These are phyloP conservation scores for Rhizopus arrhizus DNA, from an alignment of 371 early-diverging fungal genomes.

Conservation along the genomic window DNA sequence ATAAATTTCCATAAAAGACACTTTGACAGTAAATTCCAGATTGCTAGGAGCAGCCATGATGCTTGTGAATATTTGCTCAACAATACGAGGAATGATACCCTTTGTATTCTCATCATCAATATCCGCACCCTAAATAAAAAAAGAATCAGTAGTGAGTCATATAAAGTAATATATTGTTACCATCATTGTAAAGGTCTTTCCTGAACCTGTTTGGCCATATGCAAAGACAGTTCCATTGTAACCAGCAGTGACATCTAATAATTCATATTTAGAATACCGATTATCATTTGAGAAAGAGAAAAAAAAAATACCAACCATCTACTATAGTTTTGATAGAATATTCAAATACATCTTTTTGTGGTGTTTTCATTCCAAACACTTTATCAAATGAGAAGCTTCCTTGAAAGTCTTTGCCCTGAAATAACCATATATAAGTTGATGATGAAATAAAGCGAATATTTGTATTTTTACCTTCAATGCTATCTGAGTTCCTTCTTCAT, in stretches of 20 bases:
- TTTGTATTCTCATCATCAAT: slow-evolving; percentile 85
- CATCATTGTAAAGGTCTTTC: slow-evolving; percentile 99
- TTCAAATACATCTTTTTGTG: slow-evolving; percentile 85
- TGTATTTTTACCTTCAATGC: slow-evolving; percentile 61
- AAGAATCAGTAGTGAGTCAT: slow-evolving; percentile 7
- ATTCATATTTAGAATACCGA: background rate
- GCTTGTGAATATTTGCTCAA: slow-evolving; percentile 85
- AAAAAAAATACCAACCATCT: slow-evolving; percentile 66
- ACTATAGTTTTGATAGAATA: slow-evolving; percentile 88
- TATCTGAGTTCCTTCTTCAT: slow-evolving; percentile 77
- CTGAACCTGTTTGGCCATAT: slow-evolving; percentile 96
- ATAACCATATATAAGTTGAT: background rate
- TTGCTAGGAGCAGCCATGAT: slow-evolving; percentile 82
- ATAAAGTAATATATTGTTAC: slow-evolving; percentile 59
- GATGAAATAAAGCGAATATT: background rate
- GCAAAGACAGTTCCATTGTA: slow-evolving; percentile 98
- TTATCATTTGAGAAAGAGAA: background rate
- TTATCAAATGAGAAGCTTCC: slow-evolving; percentile 88
- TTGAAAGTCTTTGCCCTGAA: slow-evolving; percentile 82
- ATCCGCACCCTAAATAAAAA: slow-evolving; percentile 65
- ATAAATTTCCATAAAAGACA: slow-evolving; percentile 98
- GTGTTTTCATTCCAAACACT: slow-evolving; percentile 81
- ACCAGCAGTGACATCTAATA: slow-evolving; percentile 64
- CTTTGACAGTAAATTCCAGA: slow-evolving; percentile 89
- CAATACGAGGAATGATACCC: slow-evolving; percentile 92